phyloP scores from a whole-genome alignment of 768 basidiomycete genomes.

The Clitopilus passeckerianus region DNA sequence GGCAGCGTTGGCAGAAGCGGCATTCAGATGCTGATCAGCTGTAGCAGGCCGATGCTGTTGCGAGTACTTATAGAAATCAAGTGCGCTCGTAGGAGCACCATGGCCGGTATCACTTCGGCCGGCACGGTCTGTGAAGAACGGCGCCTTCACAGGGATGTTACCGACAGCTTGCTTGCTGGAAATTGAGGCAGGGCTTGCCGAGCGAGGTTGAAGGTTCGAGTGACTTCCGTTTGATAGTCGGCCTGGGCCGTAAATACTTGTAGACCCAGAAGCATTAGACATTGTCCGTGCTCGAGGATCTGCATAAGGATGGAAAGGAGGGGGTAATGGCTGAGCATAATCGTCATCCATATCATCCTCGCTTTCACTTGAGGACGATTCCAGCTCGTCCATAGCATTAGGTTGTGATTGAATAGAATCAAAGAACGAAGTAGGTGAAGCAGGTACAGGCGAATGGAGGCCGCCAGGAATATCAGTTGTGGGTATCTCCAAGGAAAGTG shows the following conservation, averaged over 20 bases:
- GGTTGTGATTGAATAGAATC: slow-evolving; percentile 67
- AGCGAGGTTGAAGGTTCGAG: slow-evolving; percentile 37
- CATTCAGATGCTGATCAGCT: not conserved
- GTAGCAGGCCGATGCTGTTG: slow-evolving; percentile 24
- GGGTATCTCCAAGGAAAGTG: slow-evolving; percentile 42
- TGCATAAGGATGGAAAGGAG: slow-evolving; percentile 17
- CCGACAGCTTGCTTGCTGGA: slow-evolving; percentile 23
- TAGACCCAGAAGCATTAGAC: slow-evolving; percentile 31
- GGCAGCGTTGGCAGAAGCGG: slow-evolving; percentile 11
- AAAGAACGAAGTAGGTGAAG: slow-evolving; percentile 70
- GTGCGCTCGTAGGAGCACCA: slow-evolving; percentile 30
- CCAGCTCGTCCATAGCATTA: slow-evolving; percentile 71
- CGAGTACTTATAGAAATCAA: slow-evolving; percentile 43
- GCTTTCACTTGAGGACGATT: slow-evolving; percentile 51
- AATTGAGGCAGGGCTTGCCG: not conserved
- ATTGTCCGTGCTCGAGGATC: slow-evolving; percentile 32
- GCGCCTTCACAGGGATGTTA: slow-evolving; percentile 38
- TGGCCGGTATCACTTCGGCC: slow-evolving; percentile 32
- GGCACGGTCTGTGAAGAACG: slow-evolving; percentile 44
- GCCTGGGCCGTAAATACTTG: slow-evolving; percentile 27
- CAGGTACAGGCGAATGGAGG: slow-evolving; percentile 57
- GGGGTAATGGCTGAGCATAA: slow-evolving; percentile 13
- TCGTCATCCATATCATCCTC: slow-evolving; percentile 31
- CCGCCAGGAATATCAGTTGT: slow-evolving; percentile 33
- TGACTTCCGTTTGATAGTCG: slow-evolving; percentile 21